phyloP scores from a whole-genome alignment of 2,329 filamentous ascomycete genomes.

The Graphiopsis chlorocephala region DNA sequence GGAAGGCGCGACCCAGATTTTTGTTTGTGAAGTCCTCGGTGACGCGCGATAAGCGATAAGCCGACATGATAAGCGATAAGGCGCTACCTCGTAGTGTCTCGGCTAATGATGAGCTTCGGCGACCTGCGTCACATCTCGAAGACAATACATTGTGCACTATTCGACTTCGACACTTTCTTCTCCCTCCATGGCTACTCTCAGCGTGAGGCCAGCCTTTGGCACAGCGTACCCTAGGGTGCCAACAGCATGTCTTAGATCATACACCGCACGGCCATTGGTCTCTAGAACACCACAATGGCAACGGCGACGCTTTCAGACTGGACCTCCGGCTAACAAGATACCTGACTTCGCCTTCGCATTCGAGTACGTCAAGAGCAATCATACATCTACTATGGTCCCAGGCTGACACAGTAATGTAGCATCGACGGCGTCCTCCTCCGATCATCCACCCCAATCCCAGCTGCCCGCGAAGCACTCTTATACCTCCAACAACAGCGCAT shows the following conservation, averaged over 20 bases:
- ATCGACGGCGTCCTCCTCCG: slow-evolving; percentile 96
- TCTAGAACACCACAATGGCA: slow-evolving; percentile 5
- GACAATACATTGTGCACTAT: background rate
- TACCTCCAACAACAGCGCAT: slow-evolving; percentile 72
- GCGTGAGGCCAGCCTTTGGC: background rate
- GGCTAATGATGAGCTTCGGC: background rate
- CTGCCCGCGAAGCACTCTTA: slow-evolving; percentile 69
- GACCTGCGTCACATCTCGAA: background rate
- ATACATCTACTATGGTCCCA: background rate
- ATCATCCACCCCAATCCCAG: slow-evolving; percentile 72
- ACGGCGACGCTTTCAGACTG: slow-evolving; percentile 23
- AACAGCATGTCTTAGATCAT: background rate
- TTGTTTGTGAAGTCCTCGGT: background rate
- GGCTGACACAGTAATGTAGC: slow-evolving; percentile 43
- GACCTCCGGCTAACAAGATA: slow-evolving; percentile 17
- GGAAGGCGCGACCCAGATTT: background rate
- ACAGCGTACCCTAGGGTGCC: background rate
- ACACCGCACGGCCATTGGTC: background rate
- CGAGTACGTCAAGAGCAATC: slow-evolving; percentile 43
- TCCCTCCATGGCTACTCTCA: background rate
- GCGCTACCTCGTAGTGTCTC: background rate
- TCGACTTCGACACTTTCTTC: background rate
- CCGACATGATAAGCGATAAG: background rate
- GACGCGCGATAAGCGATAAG: background rate
- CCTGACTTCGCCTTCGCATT: slow-evolving; percentile 57